Percentiles rank a stretch among this genome's conserved stretches.
Evolutionary conservation across 1,284 basidiomycete genomes (phyloP).

Genomic region (Tausonia pullulans): DNA sequence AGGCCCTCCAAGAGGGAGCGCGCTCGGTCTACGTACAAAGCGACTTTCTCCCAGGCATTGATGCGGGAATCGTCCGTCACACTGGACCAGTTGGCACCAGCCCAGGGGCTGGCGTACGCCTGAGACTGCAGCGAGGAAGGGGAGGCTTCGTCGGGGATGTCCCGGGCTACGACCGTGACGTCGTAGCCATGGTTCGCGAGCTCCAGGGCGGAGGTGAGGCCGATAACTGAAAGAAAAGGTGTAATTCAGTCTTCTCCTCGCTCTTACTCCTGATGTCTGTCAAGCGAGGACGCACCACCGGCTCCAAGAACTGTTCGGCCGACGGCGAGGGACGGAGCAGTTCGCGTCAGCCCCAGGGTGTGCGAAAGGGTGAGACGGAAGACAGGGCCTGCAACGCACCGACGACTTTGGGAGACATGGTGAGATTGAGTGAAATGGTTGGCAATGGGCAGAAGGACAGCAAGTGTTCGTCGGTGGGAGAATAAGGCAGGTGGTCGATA

Average conservation of each 20-base stretch:
- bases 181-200: conserved; percentile 10
- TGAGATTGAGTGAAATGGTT: background rate
- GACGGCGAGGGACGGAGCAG: background rate
- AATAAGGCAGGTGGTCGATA: too few species aligned
- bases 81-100: background rate
- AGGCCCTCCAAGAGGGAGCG: background rate
- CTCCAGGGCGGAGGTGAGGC: conserved; percentile 7
- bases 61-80: background rate
- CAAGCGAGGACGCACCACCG: background rate
- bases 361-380: background rate
- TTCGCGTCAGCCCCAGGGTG: background rate
- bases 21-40: background rate
- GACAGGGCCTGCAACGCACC: background rate
- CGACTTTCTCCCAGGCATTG: conserved; percentile 9
- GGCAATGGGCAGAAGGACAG: too few species aligned
- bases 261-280: too few species aligned
- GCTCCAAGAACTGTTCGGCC: background rate
- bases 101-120: conserved; percentile 13
- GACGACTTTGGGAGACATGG: background rate
- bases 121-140: background rate
- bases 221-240: background rate
- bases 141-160: background rate
- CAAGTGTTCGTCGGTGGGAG: too few species aligned
- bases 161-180: conserved; percentile 13
- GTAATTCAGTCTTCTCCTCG: background rate